Evolutionary conservation across 176 grass and related monocot genomes (phyloP).

Genomic region (Elaeis guineensis): DNA sequence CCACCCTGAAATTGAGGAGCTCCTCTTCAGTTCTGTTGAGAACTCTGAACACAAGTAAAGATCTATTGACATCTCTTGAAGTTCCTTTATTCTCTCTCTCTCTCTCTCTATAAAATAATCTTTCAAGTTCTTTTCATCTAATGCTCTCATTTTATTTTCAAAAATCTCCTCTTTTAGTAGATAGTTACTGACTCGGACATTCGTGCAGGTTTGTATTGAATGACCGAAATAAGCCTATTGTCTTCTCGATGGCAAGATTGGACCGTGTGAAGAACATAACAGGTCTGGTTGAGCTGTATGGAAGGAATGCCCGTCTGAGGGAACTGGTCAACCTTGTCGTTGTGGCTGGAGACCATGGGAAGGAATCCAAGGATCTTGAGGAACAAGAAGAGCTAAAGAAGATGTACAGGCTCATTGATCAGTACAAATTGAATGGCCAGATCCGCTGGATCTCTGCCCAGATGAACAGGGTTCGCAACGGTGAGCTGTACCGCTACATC

Average conservation of each 20-base stretch:
- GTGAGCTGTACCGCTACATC: constrained; percentile 85
- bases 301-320: constrained; percentile 65
- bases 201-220: constrained; percentile 60
- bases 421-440: constrained; percentile 88
- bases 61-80: too few species aligned
- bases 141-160: too few species aligned
- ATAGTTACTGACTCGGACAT: too few species aligned
- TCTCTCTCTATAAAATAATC: too few species aligned
- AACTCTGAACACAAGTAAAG: constrained; percentile 77
- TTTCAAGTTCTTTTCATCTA: too few species aligned
- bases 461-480: constrained; percentile 86
- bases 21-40: constrained; percentile 68
- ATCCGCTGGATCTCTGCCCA: constrained; percentile 96
- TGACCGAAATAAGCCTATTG: constrained; percentile 84
- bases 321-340: constrained; percentile 89
- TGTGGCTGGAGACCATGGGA: constrained; percentile 91
- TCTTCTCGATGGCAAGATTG: constrained; percentile 95
- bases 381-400: constrained; percentile 84
- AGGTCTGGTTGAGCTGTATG: constrained; percentile 90
- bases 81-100: too few species aligned
- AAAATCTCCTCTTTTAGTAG: too few species aligned
- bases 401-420: constrained; percentile 84
- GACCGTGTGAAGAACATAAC: constrained; percentile 95
- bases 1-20: constrained; percentile 87
- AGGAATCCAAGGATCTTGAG: constrained; percentile 88